These are phyloP conservation scores for Plasmopara halstedii DNA, from an alignment of 352 stramenopile species.

Conservation along the genomic window DNA sequence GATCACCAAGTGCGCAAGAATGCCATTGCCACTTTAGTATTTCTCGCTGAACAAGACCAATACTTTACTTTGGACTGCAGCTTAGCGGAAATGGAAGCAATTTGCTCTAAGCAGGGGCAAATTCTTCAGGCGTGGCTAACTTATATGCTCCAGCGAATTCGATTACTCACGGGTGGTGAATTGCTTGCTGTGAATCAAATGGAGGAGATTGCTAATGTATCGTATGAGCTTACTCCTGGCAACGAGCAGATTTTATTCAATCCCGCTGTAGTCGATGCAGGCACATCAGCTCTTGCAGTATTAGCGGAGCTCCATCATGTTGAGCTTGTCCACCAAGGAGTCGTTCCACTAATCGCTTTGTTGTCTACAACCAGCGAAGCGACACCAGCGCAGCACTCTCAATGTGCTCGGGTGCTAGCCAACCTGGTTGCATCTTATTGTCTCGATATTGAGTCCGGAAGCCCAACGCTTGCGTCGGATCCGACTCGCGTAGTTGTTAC, in stretches of 20 bases:
- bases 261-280: slow-evolving; percentile 57
- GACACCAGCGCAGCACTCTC: slow-evolving; percentile 24
- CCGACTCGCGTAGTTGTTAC: slow-evolving; percentile 1
- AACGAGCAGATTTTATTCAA: slow-evolving; percentile 71
- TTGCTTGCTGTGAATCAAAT: slow-evolving; percentile 73
- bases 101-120: slow-evolving; percentile 37
- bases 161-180: slow-evolving; percentile 46
- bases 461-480: slow-evolving; percentile 18
- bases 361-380: slow-evolving; percentile 29
- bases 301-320: slow-evolving; percentile 56
- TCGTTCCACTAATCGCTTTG: slow-evolving; percentile 54
- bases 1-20: slow-evolving; percentile 49
- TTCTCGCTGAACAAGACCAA: slow-evolving; percentile 39
- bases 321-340: slow-evolving; percentile 55
- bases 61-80: not conserved
- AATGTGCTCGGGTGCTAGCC: slow-evolving; percentile 70
- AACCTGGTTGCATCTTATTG: slow-evolving; percentile 62
- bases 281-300: slow-evolving; percentile 56
- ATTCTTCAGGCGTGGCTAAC: slow-evolving; percentile 75
- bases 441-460: slow-evolving; percentile 27
- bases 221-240: slow-evolving; percentile 64
- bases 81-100: slow-evolving; percentile 7
- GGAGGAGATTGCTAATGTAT: slow-evolving; percentile 63
- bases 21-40: slow-evolving; percentile 58
- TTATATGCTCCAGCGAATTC: slow-evolving; percentile 67